Evolutionary conservation across 2,329 filamentous ascomycete genomes (phyloP).

Genomic region (Xylaria polymorpha): DNA sequence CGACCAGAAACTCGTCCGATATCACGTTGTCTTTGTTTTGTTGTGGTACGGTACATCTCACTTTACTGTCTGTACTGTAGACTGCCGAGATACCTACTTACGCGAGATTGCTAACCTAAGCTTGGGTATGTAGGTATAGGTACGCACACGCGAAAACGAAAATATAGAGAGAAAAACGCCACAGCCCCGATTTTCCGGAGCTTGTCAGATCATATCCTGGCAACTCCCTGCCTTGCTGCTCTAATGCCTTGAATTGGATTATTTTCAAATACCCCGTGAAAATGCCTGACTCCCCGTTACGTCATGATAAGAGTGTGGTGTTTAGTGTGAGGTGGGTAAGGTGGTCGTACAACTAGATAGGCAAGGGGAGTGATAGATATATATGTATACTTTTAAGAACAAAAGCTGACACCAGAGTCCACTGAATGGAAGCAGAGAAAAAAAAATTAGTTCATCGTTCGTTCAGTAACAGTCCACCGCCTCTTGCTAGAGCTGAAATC

Average conservation of each 20-base stretch:
- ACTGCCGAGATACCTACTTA: too few species aligned
- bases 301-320: constrained; percentile 2
- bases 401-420: too few species aligned
- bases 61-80: too few species aligned
- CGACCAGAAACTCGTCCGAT: too few species aligned
- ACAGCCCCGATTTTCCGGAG: background rate
- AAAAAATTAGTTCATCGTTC: constrained; percentile 36
- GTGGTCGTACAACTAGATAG: background rate
- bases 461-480: constrained; percentile 50
- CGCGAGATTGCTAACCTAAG: too few species aligned
- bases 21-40: too few species aligned
- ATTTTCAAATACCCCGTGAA: constrained; percentile 10
- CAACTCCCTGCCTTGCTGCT: constrained; percentile 6
- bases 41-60: too few species aligned
- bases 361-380: background rate
- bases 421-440: too few species aligned
- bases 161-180: constrained; percentile 9
- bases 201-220: background rate
- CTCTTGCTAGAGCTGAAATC: constrained; percentile 47
- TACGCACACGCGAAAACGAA: background rate
- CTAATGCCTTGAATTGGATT: constrained; percentile 8
- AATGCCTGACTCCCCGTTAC: constrained; percentile 4
- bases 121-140: background rate
- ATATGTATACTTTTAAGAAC: background rate
- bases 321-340: background rate